phyloP scores from a whole-genome alignment of 495 filamentous ascomycete species.

The Penicillium waksmanii region DNA sequence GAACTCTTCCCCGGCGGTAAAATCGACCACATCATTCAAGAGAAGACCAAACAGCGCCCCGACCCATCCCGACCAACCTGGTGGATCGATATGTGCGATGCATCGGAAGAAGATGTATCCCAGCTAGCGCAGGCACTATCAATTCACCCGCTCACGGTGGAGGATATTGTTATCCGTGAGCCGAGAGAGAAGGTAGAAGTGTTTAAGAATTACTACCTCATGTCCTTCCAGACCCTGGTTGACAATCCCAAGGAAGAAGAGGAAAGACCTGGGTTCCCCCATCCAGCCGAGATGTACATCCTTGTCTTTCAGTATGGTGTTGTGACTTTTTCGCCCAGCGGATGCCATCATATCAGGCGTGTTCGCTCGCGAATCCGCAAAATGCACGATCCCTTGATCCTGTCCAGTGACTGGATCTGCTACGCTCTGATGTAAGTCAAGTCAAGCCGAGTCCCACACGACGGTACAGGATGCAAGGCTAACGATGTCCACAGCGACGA shows the following conservation, averaged over 20 bases:
- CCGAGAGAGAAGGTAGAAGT: conserved; percentile 95
- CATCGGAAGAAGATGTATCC: conserved; percentile 79
- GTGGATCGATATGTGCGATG: conserved; percentile 90
- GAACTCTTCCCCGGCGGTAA: conserved; percentile 76
- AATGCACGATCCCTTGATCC: conserved; percentile 80
- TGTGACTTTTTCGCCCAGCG: conserved; percentile 83
- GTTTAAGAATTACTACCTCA: conserved; percentile 91
- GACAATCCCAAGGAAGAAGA: conserved; percentile 63
- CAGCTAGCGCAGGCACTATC: conserved; percentile 79
- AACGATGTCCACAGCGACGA: conserved; percentile 64
- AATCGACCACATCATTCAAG: conserved; percentile 74
- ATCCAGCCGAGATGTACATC: conserved; percentile 86
- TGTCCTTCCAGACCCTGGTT: conserved; percentile 85
- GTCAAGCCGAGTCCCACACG: not conserved
- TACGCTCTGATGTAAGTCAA: conserved; percentile 85
- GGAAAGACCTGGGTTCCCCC: conserved; percentile 59
- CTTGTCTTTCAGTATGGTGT: conserved; percentile 92
- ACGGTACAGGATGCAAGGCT: not conserved
- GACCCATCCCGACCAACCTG: conserved; percentile 58
- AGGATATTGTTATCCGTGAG: conserved; percentile 90
- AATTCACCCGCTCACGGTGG: conserved; percentile 86
- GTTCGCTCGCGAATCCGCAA: conserved; percentile 83
- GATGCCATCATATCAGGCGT: conserved; percentile 73
- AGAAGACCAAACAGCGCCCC: conserved; percentile 36
- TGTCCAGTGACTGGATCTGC: conserved; percentile 95